Conservation (phyloP, 257 asterid species). For the Fraxinus americana region DNA sequence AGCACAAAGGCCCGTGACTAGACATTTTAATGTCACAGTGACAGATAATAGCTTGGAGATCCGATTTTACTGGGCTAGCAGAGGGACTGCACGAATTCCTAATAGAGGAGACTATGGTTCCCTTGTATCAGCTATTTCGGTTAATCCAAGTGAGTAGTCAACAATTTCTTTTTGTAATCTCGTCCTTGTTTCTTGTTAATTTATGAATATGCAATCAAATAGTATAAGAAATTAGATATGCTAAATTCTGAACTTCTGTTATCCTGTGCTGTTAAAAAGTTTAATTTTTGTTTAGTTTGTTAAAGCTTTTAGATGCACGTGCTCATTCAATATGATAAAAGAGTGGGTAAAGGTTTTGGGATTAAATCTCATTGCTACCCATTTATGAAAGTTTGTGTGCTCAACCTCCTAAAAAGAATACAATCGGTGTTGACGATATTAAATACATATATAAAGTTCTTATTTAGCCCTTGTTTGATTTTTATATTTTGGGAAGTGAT, state of each 20-base stretch:
- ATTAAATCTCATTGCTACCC: background rate
- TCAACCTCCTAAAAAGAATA: background rate
- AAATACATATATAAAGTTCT: background rate
- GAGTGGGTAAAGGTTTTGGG: background rate
- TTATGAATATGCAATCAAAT: background rate
- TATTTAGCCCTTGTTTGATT: too few relatives aligned
- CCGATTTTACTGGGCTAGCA: slow-evolving; percentile 81
- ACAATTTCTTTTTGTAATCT: background rate
- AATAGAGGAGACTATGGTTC: slow-evolving; percentile 80
- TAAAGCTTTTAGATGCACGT: background rate
- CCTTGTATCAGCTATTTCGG: slow-evolving; percentile 85
- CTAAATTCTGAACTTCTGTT: background rate
- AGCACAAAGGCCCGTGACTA: slow-evolving; percentile 53
- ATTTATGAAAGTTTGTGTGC: background rate
- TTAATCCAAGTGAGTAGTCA: slow-evolving; percentile 62
- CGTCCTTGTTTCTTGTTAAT: background rate
- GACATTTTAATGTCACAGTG: slow-evolving; percentile 52
- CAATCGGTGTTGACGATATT: background rate
- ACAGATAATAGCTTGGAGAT: slow-evolving; percentile 63
- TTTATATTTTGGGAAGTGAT: too few relatives aligned
- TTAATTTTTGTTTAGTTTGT: background rate
- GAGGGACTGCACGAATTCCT: slow-evolving; percentile 82
- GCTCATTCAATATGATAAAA: background rate
- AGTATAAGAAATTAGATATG: background rate
- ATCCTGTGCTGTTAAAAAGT: background rate